A percentile compares a stretch with the other conserved stretches of the same genome.
Evolutionary conservation across 768 basidiomycete genomes (phyloP).

Genomic region (Gautieria morchelliformis): DNA sequence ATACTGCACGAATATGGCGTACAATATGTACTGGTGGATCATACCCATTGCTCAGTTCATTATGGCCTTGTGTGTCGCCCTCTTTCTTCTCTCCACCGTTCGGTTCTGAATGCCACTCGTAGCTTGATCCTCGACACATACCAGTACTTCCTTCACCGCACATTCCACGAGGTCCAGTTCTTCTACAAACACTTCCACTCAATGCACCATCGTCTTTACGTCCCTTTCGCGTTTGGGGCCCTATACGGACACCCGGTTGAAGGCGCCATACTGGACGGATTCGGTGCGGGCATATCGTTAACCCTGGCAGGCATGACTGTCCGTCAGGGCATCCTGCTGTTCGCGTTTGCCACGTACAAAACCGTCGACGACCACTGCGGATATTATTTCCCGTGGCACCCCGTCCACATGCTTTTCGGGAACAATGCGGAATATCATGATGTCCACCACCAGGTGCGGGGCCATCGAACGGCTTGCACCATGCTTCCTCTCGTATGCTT

Average conservation of each 20-base stretch:
- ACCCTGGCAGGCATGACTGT: conserved; percentile 26
- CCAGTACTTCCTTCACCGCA: conserved; percentile 40
- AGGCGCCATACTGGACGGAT: conserved; percentile 35
- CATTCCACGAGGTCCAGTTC: conserved; percentile 33
- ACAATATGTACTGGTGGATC: conserved; percentile 37
- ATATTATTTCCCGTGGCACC: conserved; percentile 37
- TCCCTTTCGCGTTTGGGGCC: conserved; percentile 41
- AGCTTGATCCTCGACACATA: conserved; percentile 41
- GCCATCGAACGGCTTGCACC: not conserved
- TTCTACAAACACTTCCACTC: conserved; percentile 40
- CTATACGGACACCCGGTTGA: conserved; percentile 44
- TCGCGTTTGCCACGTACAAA: conserved; percentile 31
- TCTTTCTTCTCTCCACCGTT: not conserved
- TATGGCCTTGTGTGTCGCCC: conserved; percentile 31
- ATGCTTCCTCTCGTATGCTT: too few species aligned
- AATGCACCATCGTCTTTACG: conserved; percentile 39
- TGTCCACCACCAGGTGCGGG: conserved; percentile 33
- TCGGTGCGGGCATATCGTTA: conserved; percentile 32
- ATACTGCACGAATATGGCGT: conserved; percentile 22
- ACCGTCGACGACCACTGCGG: conserved; percentile 36
- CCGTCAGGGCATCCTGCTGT: conserved; percentile 33
- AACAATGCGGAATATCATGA: conserved; percentile 43
- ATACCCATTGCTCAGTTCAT: conserved; percentile 30
- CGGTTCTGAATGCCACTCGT: not conserved
- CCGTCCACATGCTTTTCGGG: conserved; percentile 32